Conservation (phyloP, 371 early-diverging fungal species). For the Mortierella sp. region DNA sequence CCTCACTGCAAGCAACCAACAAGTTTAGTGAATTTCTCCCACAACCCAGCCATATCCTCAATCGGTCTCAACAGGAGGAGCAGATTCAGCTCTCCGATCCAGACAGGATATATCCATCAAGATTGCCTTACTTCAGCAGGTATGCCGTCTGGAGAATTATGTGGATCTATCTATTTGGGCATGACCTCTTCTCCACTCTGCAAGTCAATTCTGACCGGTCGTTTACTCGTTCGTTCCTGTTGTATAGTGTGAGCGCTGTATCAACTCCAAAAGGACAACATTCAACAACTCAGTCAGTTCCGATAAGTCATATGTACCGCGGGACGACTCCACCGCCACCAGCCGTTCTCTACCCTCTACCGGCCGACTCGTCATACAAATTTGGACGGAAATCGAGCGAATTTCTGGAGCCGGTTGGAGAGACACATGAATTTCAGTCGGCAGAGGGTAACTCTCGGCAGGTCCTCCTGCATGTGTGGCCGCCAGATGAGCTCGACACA, state of each 20-base stretch:
- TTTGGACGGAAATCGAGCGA: constrained; percentile 43
- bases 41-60: not conserved
- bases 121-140: constrained; percentile 8
- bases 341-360: constrained; percentile 34
- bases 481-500: constrained; percentile 37
- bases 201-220: constrained; percentile 12
- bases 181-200: constrained; percentile 10
- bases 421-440: constrained; percentile 56
- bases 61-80: not conserved
- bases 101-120: not conserved
- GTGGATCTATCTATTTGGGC: constrained; percentile 7
- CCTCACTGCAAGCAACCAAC: not conserved
- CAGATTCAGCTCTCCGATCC: not conserved
- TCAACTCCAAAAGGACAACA: not conserved
- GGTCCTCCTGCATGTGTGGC: constrained; percentile 58
- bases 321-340: constrained; percentile 20
- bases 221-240: not conserved
- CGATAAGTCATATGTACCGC: constrained; percentile 34
- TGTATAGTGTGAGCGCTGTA: not conserved
- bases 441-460: constrained; percentile 57
- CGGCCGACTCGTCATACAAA: constrained; percentile 37
- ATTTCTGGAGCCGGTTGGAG: constrained; percentile 52
- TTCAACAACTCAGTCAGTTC: not conserved
- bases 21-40: constrained; percentile 30
- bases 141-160: constrained; percentile 12